Percentiles rank a stretch among this genome's conserved stretches.
Conservation (phyloP, 768 basidiomycete genomes). For the Naganishia kalamii region DNA sequence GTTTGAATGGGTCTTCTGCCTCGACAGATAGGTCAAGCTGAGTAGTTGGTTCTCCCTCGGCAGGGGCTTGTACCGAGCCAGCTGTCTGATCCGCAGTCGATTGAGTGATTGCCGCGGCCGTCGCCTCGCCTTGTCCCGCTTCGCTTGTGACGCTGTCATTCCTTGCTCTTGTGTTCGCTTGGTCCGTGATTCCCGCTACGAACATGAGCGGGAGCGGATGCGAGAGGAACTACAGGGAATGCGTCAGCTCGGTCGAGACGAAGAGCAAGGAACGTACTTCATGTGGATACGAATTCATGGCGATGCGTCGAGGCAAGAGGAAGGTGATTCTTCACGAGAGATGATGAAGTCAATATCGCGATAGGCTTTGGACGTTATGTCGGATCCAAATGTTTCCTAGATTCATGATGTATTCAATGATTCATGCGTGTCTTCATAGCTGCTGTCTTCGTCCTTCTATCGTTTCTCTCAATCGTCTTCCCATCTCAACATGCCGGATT, state of each 20-base stretch:
- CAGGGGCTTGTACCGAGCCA: too few relatives aligned
- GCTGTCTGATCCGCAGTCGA: too few relatives aligned
- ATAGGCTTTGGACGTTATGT: too few relatives aligned
- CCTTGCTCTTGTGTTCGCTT: constrained; percentile 15
- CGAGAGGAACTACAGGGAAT: constrained; percentile 57
- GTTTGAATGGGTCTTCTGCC: background rate
- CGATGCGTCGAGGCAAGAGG: background rate
- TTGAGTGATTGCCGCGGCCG: background rate
- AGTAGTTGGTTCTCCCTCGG: background rate
- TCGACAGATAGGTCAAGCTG: background rate
- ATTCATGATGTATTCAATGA: too few relatives aligned
- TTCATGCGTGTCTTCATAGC: background rate
- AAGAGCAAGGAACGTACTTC: constrained; percentile 44
- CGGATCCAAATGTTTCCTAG: too few relatives aligned
- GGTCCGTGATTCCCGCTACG: constrained; percentile 69
- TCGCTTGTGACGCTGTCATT: constrained; percentile 19
- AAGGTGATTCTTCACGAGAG: background rate
- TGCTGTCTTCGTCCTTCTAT: background rate
- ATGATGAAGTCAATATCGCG: too few relatives aligned
- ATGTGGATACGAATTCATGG: constrained; percentile 86
- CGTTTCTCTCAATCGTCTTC: constrained; percentile 15
- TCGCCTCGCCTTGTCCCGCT: background rate
- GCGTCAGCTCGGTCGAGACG: background rate
- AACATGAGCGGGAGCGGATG: constrained; percentile 92
- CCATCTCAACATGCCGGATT: background rate